Evolutionary conservation across 2,329 filamentous ascomycete genomes (phyloP), one percentile per base, ranked within the genome.

Genomic region (Microcera coccophila): DNA sequence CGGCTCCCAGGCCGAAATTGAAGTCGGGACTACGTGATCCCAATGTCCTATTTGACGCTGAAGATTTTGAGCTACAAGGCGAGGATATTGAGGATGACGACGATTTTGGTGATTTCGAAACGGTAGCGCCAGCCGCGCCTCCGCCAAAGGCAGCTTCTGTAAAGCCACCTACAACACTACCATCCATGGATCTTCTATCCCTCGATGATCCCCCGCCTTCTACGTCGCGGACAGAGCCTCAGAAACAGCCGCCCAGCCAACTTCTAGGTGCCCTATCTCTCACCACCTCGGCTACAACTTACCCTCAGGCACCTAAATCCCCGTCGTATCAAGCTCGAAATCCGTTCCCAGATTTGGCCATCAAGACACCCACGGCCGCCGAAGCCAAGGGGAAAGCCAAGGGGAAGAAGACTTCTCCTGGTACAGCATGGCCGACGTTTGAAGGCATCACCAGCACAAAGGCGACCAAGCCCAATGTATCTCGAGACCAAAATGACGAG

Each of bases 1-100:
- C 11, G 3, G 39, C 19, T 21, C 44, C 56, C 21, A 59, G 53
- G 18, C 44, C 55, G 5, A 62, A 47, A 36, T 47, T 53, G 18
- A 62, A 51, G 39, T 26, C 55, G 7, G 37, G 45, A 8, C 45
- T 61, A 11, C 48, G 59, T 2, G 65, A 78, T 33, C 63, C 75
- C 2, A 76, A 80, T 50, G 74, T 87, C 3, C 66, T 87, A 3
- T 87, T 87, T 59, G 83, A 87, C 62, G 82, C 77, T 26, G 74
- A 77, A 32, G 74, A 79, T 38, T 76, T 75, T 50, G 72, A 72
- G 40, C 57, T 68, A 12, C 60, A 68, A 24, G 60, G 56, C 3
- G 61, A 57, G 4, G 67, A 67, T 17, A 73, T 75, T 36, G 76
- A 76, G 22, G 75, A 79, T 24, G 57, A 62, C 18, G 67, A 66